Base-by-base conservation (phyloP, 2,329 filamentous ascomycete species). In the Clonostachys chloroleuca region DNA sequence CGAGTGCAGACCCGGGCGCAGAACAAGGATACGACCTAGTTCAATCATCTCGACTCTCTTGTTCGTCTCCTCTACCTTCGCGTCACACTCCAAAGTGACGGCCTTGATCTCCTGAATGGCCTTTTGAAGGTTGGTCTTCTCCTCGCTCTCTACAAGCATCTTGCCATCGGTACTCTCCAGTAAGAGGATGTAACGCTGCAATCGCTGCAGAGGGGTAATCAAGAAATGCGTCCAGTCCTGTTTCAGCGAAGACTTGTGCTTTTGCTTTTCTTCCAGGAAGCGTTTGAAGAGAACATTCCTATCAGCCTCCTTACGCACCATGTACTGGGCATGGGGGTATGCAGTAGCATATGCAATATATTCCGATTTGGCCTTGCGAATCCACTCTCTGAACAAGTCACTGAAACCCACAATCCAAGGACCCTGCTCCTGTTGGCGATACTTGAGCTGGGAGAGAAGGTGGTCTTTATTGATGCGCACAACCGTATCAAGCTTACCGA, bases 351-450 rank as follows among this genome's bases (percentile, higher is more conserved):
- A 99, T 49, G 95, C 91, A 51, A 96, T 84, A 62, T 97, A 99
- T 12, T 89, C 86, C 3, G 79, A 74, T 64, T 86, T 90, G 34
- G 94, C 94, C 66, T 96, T 97, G 52, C 94, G 83, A 52, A 97
- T 96, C 94, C 94, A 99, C 69, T 99, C 94, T 49, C 94, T 79
- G 74, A 99, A 97, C 44, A 99, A 89, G 60, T 97, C 94, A 62
- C 92, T 96, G 68, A 96, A 96, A 4, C 94, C 94, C 12, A 81
- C 77, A 49, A 99, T 86, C 84, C 91, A 99, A 0, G 94, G 94
- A 0, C 94, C 94, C 69, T 99, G 92, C 62, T 97, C 94, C 59
- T 94, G 88, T 64, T 99, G 94, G 24, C 94, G 84, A 63, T 97
- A 99, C 61, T 97, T 97, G 57, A 99, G 80, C 64, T 96, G 92